Conservation (phyloP, 2,329 filamentous ascomycete genomes). For the Neurospora crassa region DNA sequence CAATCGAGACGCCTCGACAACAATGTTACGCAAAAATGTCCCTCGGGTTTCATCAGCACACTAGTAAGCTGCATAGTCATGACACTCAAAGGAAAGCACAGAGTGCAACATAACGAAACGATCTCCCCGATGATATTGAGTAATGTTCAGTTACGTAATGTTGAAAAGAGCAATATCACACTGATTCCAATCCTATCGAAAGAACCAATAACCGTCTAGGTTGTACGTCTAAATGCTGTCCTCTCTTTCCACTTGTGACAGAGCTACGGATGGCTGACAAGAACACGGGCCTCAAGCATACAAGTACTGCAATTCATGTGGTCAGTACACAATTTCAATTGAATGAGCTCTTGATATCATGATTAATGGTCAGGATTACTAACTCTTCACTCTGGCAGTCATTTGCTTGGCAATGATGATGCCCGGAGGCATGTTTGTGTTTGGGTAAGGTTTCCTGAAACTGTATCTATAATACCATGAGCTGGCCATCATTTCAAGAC, state of each 20-base stretch:
- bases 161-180: conserved; percentile 37
- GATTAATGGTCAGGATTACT: neutral
- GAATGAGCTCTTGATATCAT: neutral
- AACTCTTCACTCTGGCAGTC: conserved; percentile 18
- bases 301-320: conserved; percentile 37
- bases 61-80: neutral
- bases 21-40: neutral
- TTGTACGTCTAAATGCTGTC: conserved; percentile 29
- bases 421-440: conserved; percentile 32
- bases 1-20: neutral
- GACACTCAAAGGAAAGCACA: neutral
- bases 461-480: neutral
- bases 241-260: neutral
- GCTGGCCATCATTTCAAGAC: conserved; percentile 16
- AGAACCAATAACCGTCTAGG: conserved; percentile 42
- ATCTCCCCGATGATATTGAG: conserved; percentile 23
- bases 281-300: conserved; percentile 33
- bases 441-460: conserved; percentile 21
- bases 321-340: conserved; percentile 2
- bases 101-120: conserved; percentile 11
- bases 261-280: conserved; percentile 15
- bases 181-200: conserved; percentile 39
- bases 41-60: neutral
- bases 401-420: conserved; percentile 45
- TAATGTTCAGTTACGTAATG: conserved; percentile 31